Base-by-base conservation (phyloP, 2,329 filamentous ascomycete genomes). In the Dichotomopilus funicola region DNA sequence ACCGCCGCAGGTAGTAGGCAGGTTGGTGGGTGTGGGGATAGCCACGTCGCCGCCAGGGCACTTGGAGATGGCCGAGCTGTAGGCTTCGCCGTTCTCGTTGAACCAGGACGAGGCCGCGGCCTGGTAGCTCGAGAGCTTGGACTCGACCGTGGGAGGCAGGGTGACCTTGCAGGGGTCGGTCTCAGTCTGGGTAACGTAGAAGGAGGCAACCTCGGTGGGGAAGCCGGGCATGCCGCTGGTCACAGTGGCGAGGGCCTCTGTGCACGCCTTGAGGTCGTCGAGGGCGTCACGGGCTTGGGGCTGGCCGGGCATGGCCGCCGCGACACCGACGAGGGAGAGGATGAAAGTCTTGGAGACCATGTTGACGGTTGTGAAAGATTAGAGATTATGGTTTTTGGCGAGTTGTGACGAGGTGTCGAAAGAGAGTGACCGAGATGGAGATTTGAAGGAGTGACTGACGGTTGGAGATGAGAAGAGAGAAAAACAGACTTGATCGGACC, bases 301-400 rank as follows among this genome's bases (percentile, higher is more conserved):
- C 8, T 61, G 59, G 1, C 58, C 46, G 53, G 57, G 51, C n/a
- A 57, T 58, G 27, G 60, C 52, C 49, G 63, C 59, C 38, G 63
- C 54, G 53, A 57, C 63, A n/a, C 61, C 62, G 45, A 66, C 54
- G 56, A 61, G 59, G 45, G 62, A 49, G 52, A 67, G 38, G 51
- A 67, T 34, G 55, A 61, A 34, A 46, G 58, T 60, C 45, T 63
- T 62, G 53, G 59, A 42, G 50, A 62, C 49, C 67, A 68, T 68
- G 1, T 57, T 65, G 59, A 35, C 8, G 10, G 42, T 51, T 35
- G 40, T 38, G 19, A 27, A 27, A 27, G 19, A 27, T 27, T 27
- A 42, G 6, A 13, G 40, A 13, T 6, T 38, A 2, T 12, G 40
- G 11, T n/a, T 42, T 13, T 42, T 42, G 11, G 40, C 19, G 40